Conservation (phyloP, 306 rosid species). For the Gastrolobium villosum region DNA sequence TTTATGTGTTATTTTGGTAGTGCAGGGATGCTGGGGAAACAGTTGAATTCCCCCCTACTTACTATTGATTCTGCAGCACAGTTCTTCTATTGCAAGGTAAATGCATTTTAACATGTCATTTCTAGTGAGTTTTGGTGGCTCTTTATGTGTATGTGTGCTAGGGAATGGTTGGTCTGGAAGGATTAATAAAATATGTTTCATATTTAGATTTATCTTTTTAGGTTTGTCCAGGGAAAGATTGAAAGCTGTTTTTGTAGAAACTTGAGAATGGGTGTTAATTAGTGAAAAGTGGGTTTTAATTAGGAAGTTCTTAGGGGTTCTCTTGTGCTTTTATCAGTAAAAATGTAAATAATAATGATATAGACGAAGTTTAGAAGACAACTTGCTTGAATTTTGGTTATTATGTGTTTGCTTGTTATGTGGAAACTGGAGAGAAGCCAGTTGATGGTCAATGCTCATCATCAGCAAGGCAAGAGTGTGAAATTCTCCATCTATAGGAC, state of each 20-base stretch:
- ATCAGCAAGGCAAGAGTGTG: slow-evolving; percentile 16
- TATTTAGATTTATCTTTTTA: slow-evolving; percentile 2
- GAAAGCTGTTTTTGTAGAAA: neutral
- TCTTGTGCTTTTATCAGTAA: slow-evolving; percentile 12
- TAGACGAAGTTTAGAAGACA: neutral
- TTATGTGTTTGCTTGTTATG: slow-evolving; percentile 12
- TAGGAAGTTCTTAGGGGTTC: slow-evolving; percentile 28
- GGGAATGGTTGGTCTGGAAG: slow-evolving; percentile 17
- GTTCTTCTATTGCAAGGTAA: slow-evolving; percentile 59
- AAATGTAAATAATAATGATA: slow-evolving; percentile 15
- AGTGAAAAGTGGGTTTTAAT: slow-evolving; percentile 15
- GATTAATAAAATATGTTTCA: neutral
- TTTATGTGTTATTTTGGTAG: slow-evolving; percentile 42
- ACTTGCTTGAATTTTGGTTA: slow-evolving; percentile 23
- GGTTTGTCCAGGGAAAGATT: neutral
- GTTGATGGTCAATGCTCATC: slow-evolving; percentile 7
- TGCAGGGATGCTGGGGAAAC: slow-evolving; percentile 73
- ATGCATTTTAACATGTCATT: slow-evolving; percentile 30
- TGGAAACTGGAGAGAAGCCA: slow-evolving; percentile 17
- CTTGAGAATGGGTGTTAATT: neutral
- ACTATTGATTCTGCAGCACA: slow-evolving; percentile 58
- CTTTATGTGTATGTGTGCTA: neutral
- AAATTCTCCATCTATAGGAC: slow-evolving; percentile 19
- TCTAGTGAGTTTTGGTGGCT: slow-evolving; percentile 17
- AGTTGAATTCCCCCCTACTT: slow-evolving; percentile 66